Base-by-base conservation (phyloP, 2,329 filamentous ascomycete species). In the Escovopsis sp. region DNA sequence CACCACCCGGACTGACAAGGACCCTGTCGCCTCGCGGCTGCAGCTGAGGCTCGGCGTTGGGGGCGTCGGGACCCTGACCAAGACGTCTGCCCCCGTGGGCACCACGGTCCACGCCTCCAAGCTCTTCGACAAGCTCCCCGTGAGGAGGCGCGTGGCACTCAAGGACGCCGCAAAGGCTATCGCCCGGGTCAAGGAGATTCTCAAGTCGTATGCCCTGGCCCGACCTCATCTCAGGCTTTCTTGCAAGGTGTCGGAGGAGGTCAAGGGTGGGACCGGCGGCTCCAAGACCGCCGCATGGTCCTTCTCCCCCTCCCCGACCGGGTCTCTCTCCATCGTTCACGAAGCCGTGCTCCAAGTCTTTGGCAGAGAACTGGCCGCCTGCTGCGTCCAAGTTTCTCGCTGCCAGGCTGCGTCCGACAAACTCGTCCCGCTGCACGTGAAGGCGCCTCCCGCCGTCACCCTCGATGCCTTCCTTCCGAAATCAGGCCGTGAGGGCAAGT, bases 131-230 rank as follows among this genome's bases (percentile, higher is more conserved):
- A 54, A 55, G 14, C 50, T 79, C 15, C 79, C 78, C 0, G 78
- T 85, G 7, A 68, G 81, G 25, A 68, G 66, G 42, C 68, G 76
- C 45, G 54, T 63, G 5, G 62, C 67, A 11, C 43, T 72, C 23
- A 79, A 75, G 46, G 63, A 72, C n/a, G 60, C 68, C 3, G 45
- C 61, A 3, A 79, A 72, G 48, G 66, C 60, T 1, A 50, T 82
- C 5, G 53, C 56, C 3, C 71, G 62, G 33, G 68, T 82, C 46
- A 76, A 70, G 44, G 57, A 66, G 14, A 56, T 80, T 15, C 53
- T 87, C 26, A 64, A 71, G 39, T 60, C 69, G 1, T 84, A 83
- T 54, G 76, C 68, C 4, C 60, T 87, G 34, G 73, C 79, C 5
- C 66, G 77, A 43, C 74, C 76, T 7, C 52, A 62, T n/a, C 52